Conservation (phyloP, 129 eudicot species). For the Helianthus tuberosus region DNA sequence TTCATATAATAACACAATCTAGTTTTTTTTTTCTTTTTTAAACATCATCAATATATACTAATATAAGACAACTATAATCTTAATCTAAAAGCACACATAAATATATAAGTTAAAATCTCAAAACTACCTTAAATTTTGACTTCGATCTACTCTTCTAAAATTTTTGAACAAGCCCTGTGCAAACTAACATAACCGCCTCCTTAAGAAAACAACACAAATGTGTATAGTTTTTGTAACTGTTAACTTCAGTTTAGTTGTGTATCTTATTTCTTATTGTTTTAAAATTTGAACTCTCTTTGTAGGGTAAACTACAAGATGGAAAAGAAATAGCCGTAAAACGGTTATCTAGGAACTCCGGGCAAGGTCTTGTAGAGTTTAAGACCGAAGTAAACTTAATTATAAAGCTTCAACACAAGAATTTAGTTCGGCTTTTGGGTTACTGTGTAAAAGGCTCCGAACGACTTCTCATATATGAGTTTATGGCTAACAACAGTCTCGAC, state of each 20-base stretch:
- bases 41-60: neutral
- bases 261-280: neutral
- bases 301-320: slow-evolving; percentile 43
- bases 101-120: too few relatives aligned
- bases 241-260: too few relatives aligned
- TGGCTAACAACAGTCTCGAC: slow-evolving; percentile 58
- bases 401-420: slow-evolving; percentile 51
- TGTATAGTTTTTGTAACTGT: too few relatives aligned
- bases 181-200: too few relatives aligned
- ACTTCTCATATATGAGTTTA: slow-evolving; percentile 55
- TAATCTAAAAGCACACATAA: too few relatives aligned
- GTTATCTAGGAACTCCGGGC: slow-evolving; percentile 48
- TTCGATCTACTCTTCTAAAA: too few relatives aligned
- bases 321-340: slow-evolving; percentile 53
- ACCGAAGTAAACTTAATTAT: slow-evolving; percentile 50
- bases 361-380: slow-evolving; percentile 55
- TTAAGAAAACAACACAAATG: too few relatives aligned
- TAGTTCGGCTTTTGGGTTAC: slow-evolving; percentile 49
- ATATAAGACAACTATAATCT: neutral
- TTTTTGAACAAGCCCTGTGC: too few relatives aligned
- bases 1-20: too few relatives aligned
- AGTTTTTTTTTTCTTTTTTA: too few relatives aligned
- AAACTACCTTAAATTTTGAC: too few relatives aligned
- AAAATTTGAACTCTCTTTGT: neutral
- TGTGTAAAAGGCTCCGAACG: slow-evolving; percentile 47